These are phyloP conservation scores for Lasiosphaeris hirsuta DNA, from an alignment of 495 filamentous ascomycete species.

Conservation along the genomic window DNA sequence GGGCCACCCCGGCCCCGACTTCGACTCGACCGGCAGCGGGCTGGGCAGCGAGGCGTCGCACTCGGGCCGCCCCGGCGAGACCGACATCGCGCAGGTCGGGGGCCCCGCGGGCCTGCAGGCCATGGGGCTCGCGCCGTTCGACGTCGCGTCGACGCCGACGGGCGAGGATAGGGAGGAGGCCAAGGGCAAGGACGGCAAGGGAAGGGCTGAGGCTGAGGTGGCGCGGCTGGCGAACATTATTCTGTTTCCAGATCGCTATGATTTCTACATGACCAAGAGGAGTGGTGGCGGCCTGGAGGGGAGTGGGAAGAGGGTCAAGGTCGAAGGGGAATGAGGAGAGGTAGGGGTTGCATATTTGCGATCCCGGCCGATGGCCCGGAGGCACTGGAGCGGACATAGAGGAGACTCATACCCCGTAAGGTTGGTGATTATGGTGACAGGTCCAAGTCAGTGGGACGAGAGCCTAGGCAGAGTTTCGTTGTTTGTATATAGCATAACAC, in stretches of 20 bases:
- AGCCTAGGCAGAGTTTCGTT: too few relatives aligned
- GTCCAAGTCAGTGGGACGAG: too few relatives aligned
- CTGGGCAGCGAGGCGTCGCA: constrained; percentile 46
- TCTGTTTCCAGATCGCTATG: constrained; percentile 48
- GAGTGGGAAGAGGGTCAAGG: too few relatives aligned
- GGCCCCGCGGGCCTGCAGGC: constrained; percentile 44
- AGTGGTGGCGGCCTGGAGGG: background rate
- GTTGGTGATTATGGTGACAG: too few relatives aligned
- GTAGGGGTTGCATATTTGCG: too few relatives aligned
- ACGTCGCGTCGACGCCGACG: constrained; percentile 29
- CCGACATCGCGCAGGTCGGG: constrained; percentile 45
- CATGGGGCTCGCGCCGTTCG: constrained; percentile 49
- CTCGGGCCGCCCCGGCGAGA: constrained; percentile 40
- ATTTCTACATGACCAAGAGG: constrained; percentile 46
- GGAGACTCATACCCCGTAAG: too few relatives aligned
- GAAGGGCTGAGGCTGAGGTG: constrained; percentile 43
- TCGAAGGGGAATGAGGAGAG: too few relatives aligned
- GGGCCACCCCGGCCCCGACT: constrained; percentile 69
- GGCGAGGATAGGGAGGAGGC: too few relatives aligned
- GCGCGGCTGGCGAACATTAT: constrained; percentile 49
- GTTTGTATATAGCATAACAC: too few relatives aligned
- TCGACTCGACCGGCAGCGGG: constrained; percentile 51
- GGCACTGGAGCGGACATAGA: too few relatives aligned
- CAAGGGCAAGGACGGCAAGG: too few relatives aligned
- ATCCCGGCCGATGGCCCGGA: too few relatives aligned